A percentile compares a stretch with the other conserved stretches of the same genome.
These are phyloP conservation scores for Cladosporium cucumerinum DNA, from an alignment of 2,329 filamentous ascomycete genomes.

Conservation along the genomic window DNA sequence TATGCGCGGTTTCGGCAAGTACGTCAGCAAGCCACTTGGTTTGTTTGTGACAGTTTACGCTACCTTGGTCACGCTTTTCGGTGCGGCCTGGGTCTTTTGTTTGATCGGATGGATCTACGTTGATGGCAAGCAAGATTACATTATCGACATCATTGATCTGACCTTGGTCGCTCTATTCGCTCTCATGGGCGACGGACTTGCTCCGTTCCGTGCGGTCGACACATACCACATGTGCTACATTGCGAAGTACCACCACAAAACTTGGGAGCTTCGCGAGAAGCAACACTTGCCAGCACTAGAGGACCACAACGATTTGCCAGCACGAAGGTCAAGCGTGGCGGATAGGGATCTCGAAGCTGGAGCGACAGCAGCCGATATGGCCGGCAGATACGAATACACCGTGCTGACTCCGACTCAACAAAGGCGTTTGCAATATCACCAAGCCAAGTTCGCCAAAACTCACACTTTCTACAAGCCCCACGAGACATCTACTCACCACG, in stretches of 20 bases:
- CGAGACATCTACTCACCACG: slow-evolving; percentile 76
- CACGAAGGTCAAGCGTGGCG: slow-evolving; percentile 27
- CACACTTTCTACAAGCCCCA: slow-evolving; percentile 89
- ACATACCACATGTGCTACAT: slow-evolving; percentile 88
- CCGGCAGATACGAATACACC: slow-evolving; percentile 47
- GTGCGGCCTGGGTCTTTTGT: slow-evolving; percentile 85
- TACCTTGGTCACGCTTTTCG: slow-evolving; percentile 77
- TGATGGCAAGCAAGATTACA: slow-evolving; percentile 64
- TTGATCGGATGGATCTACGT: slow-evolving; percentile 85
- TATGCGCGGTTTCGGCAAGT: slow-evolving; percentile 77
- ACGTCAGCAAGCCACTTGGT: slow-evolving; percentile 69
- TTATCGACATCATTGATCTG: slow-evolving; percentile 55
- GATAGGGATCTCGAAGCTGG: slow-evolving; percentile 36
- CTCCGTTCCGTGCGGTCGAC: slow-evolving; percentile 71
- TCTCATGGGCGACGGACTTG: slow-evolving; percentile 59
- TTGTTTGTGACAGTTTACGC: slow-evolving; percentile 84
- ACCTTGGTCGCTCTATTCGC: slow-evolving; percentile 62
- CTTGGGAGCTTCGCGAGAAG: slow-evolving; percentile 59
- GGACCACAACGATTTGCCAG: slow-evolving; percentile 67
- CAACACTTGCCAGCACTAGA: slow-evolving; percentile 61
- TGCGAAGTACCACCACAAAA: slow-evolving; percentile 65
- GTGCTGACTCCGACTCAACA: slow-evolving; percentile 66
- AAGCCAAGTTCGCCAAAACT: slow-evolving; percentile 73
- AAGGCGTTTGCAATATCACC: slow-evolving; percentile 68
- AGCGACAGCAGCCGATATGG: slow-evolving; percentile 43